Base-by-base conservation (phyloP, 805 yeast genomes). In the Lipomyces japonicus region DNA sequence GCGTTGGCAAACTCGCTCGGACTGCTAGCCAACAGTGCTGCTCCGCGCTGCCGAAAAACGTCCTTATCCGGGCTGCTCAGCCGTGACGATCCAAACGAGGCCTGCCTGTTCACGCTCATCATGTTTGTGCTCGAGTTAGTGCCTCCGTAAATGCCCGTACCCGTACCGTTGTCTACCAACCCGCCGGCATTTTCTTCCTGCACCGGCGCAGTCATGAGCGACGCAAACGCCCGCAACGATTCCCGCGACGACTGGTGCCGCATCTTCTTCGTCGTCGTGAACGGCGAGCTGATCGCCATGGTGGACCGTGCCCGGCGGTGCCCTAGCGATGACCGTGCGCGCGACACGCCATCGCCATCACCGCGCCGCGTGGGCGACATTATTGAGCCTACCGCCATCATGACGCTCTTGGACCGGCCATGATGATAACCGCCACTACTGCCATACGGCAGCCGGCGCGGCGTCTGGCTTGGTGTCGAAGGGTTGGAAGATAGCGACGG, bases 1-100 rank as follows among this genome's bases (percentile, higher is more conserved):
- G 47, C 19, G 36, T 6, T n/a, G 14, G 47, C 47, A 44, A 44
- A 44, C 30, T 44, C 47, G 16, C 45, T 42, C 38, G 45, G 45
- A 16, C 45, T 42, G 28, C 45, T 42, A 3, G 26, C 45, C 12
- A 42, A 19, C n/a, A n/a, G n/a, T n/a, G n/a, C n/a, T n/a, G n/a
- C n/a, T n/a, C n/a, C n/a, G n/a, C n/a, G n/a, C n/a, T n/a, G n/a
- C n/a, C n/a, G n/a, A n/a, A n/a, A n/a, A 16, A n/a, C 25, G 24
- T 19, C 32, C 14, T 19, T 24, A 21, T n/a, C 9, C 14, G 4
- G 37, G 3, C 38, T 42, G 12, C 21, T 10, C 21, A 42, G 32
- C 31, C 37, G 21, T 19, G 45, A 32, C 19, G 19, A 12, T 3
- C 23, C 1, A 10, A 16, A 4, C 10, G 31, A 42, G 14, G 31